These are phyloP conservation scores for Fusarium euwallaceae DNA, from an alignment of 2,329 filamentous ascomycete genomes.

Conservation along the genomic window DNA sequence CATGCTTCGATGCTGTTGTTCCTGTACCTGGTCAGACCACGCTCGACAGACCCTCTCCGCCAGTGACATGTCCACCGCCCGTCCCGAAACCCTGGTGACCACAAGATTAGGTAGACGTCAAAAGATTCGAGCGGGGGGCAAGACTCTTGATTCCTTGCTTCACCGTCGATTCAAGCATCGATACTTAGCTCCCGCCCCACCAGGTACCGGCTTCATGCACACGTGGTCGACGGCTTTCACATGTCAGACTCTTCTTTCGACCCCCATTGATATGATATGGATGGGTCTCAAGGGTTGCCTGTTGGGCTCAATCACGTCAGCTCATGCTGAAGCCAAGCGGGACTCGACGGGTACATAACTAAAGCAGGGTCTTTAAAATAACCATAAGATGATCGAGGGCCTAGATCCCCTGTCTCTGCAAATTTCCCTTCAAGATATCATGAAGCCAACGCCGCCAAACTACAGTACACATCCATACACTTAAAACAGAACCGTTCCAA, in stretches of 20 bases:
- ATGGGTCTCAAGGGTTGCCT: not conserved
- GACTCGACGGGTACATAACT: not conserved
- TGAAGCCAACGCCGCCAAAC: slow-evolving; percentile 45
- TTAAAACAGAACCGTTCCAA: slow-evolving; percentile 33
- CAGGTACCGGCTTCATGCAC: slow-evolving; percentile 9
- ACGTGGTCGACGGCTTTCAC: slow-evolving; percentile 11
- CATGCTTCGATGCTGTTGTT: not conserved
- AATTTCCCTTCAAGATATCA: slow-evolving; percentile 40
- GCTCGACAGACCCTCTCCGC: not conserved
- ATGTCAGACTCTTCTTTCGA: slow-evolving; percentile 5
- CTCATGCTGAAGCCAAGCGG: not conserved
- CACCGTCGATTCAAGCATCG: slow-evolving; percentile 1
- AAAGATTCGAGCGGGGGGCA: not conserved
- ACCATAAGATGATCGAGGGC: slow-evolving; percentile 23
- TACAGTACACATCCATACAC: slow-evolving; percentile 42
- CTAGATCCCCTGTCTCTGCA: slow-evolving; percentile 26
- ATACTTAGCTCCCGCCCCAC: slow-evolving; percentile 6
- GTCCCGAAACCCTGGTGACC: slow-evolving; percentile 11
- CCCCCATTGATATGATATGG: not conserved
- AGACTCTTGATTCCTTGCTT: not conserved
- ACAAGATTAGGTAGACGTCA: slow-evolving; percentile 8
- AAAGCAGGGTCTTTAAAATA: slow-evolving; percentile 18
- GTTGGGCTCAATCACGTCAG: slow-evolving; percentile 2
- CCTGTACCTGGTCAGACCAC: not conserved
- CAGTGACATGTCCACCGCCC: slow-evolving; percentile 2